Conservation (phyloP, 1,284 basidiomycete species). For the Tremellales sp. region DNA sequence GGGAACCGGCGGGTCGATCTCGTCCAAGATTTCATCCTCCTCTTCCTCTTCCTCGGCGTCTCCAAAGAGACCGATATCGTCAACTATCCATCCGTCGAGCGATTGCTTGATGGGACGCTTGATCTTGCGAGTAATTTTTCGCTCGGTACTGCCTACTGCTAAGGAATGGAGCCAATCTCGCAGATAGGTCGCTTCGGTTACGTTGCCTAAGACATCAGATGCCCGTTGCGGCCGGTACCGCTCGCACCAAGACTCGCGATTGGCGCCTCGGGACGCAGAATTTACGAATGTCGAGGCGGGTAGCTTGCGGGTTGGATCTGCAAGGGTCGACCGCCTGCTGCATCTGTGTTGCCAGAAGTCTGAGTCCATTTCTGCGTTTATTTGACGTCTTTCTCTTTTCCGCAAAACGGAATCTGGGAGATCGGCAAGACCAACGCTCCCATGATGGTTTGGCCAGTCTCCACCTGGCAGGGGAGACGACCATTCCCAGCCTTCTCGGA, state of each 20-base stretch:
- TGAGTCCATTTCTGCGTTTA: no score
- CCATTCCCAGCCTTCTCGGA: conserved; percentile 32
- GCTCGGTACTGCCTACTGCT: conserved; percentile 49
- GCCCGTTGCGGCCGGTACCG: conserved; percentile 72
- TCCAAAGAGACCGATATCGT: conserved; percentile 40
- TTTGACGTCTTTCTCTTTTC: no score
- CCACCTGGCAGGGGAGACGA: conserved; percentile 26
- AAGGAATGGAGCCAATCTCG: conserved; percentile 78
- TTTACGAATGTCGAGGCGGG: no score
- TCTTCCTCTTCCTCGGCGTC: conserved; percentile 19
- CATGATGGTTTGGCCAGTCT: conserved; percentile 27
- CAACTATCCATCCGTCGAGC: conserved; percentile 46
- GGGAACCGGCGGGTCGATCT: conserved; percentile 18
- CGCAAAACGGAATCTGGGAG: background rate
- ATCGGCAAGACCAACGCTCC: no score
- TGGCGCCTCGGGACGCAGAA: no score
- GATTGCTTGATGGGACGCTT: conserved; percentile 19
- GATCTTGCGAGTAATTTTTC: conserved; percentile 38
- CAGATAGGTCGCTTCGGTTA: conserved; percentile 66
- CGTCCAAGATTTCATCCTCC: conserved; percentile 24
- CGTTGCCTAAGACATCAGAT: conserved; percentile 76
- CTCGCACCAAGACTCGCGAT: conserved; percentile 64
- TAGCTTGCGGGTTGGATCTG: no score
- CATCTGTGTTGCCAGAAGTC: no score
- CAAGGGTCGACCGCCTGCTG: no score